Percentiles rank a stretch among this genome's conserved stretches.
phyloP scores from a whole-genome alignment of 2,329 filamentous ascomycete genomes.

The Alternaria postmessia region DNA sequence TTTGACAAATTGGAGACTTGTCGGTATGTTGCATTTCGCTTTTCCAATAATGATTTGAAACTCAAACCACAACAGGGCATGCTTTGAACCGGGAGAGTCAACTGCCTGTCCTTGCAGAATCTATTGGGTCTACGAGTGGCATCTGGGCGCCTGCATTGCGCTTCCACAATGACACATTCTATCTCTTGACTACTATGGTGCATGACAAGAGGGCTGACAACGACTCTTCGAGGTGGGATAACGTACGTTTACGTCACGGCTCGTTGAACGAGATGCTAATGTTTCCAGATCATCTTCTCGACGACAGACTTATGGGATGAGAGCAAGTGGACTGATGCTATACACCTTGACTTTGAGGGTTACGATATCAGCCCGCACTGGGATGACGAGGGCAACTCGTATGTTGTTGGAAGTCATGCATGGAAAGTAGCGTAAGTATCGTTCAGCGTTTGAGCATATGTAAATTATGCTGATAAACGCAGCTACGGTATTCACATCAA shows the following conservation, averaged over 20 bases:
- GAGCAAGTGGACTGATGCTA: constrained; percentile 58
- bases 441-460: background rate
- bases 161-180: constrained; percentile 52
- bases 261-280: background rate
- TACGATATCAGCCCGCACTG: constrained; percentile 65
- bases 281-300: constrained; percentile 54
- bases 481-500: constrained; percentile 39
- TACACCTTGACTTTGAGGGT: constrained; percentile 59
- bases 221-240: constrained; percentile 50
- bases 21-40: constrained; percentile 31
- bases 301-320: constrained; percentile 55
- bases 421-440: constrained; percentile 22
- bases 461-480: background rate
- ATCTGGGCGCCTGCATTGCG: constrained; percentile 55
- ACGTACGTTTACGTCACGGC: constrained; percentile 22
- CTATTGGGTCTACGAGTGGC: constrained; percentile 48
- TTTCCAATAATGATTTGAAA: background rate
- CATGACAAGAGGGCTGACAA: constrained; percentile 38
- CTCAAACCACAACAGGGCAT: constrained; percentile 30
- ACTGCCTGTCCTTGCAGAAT: constrained; percentile 47
- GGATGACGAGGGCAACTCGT: constrained; percentile 63
- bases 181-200: constrained; percentile 50
- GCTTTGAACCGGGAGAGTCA: constrained; percentile 49
- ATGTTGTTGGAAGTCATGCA: constrained; percentile 51
- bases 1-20: constrained; percentile 60